phyloP scores from a whole-genome alignment of 2,329 filamentous ascomycete genomes.

The Parastagonospora nodorum region DNA sequence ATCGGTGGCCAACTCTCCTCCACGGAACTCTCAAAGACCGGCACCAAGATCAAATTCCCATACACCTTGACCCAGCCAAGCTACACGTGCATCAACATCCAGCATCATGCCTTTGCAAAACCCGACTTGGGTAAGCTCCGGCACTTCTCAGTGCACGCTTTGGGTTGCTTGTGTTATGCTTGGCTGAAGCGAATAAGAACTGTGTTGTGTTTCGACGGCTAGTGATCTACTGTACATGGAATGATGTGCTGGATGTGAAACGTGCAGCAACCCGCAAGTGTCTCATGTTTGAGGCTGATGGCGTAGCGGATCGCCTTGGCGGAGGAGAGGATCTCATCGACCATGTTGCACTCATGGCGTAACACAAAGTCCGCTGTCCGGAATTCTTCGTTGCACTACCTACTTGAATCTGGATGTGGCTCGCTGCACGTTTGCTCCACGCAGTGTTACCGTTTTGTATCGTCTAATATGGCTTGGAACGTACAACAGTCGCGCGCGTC shows the following conservation, averaged over 20 bases:
- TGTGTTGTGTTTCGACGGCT: conserved; percentile 3
- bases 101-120: not conserved
- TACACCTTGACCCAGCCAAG: conserved; percentile 7
- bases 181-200: conserved; percentile 8
- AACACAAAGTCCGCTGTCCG: too few relatives aligned
- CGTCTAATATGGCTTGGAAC: too few relatives aligned
- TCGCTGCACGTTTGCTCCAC: too few relatives aligned
- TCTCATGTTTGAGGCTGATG: not conserved
- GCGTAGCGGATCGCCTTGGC: not conserved
- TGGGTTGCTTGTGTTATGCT: conserved; percentile 4
- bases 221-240: not conserved
- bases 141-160: not conserved
- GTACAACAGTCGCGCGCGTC: too few relatives aligned
- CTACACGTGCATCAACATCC: not conserved
- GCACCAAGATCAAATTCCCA: not conserved
- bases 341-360: not conserved
- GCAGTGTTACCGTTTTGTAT: too few relatives aligned
- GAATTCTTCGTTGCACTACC: too few relatives aligned
- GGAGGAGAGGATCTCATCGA: not conserved
- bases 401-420: too few relatives aligned
- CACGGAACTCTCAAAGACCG: not conserved
- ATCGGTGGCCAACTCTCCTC: not conserved
- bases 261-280: conserved; percentile 1
- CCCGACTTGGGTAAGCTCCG: not conserved
- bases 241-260: conserved; percentile 3